Evolutionary conservation across 2,329 filamentous ascomycete species (phyloP).

Genomic region (Dendryphion nanum): DNA sequence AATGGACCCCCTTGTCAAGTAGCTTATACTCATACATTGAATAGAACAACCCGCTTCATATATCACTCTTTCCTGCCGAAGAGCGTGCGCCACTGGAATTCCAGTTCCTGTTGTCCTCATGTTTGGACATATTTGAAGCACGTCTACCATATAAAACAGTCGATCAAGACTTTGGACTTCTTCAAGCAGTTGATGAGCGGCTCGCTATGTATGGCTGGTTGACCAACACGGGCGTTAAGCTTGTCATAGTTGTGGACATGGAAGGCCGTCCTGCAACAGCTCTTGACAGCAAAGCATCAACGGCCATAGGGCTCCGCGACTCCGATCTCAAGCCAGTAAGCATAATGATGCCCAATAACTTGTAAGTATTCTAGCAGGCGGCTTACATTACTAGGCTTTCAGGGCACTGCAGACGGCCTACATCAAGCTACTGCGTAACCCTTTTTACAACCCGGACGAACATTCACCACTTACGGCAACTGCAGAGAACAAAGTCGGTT

Average conservation of each 20-base stretch:
- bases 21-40: conserved; percentile 11
- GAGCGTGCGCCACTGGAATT: conserved; percentile 80
- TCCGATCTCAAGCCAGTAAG: conserved; percentile 81
- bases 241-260: conserved; percentile 90
- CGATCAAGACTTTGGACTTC: conserved; percentile 83
- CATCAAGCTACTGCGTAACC: conserved; percentile 83
- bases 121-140: conserved; percentile 90
- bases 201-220: conserved; percentile 94
- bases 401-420: conserved; percentile 91
- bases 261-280: conserved; percentile 60
- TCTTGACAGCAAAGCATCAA: conserved; percentile 32
- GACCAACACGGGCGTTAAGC: conserved; percentile 90
- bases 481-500: conserved; percentile 44
- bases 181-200: conserved; percentile 91
- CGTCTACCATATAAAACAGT: conserved; percentile 70
- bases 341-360: conserved; percentile 6
- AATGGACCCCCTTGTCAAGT: background rate
- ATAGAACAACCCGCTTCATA: conserved; percentile 94
- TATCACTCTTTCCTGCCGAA: conserved; percentile 79
- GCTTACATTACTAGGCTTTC: conserved; percentile 63
- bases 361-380: conserved; percentile 2
- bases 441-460: conserved; percentile 90
- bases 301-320: conserved; percentile 70
- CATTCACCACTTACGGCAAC: conserved; percentile 61
- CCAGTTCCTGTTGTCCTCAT: conserved; percentile 85